phyloP scores from a whole-genome alignment of 1,284 basidiomycete species.

The Fomitopsis pinicola region DNA sequence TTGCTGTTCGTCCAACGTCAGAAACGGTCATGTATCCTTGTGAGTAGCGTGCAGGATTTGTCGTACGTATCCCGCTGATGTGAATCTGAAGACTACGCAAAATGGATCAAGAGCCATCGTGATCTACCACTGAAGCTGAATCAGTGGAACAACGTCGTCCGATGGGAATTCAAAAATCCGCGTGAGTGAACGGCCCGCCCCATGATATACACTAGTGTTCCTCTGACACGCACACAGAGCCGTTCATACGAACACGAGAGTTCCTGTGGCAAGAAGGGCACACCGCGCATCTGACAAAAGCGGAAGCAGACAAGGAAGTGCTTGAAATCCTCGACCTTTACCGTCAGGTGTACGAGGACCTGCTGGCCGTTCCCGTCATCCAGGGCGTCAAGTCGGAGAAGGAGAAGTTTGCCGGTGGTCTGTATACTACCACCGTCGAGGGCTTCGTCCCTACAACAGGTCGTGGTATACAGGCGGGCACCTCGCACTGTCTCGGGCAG shows the following conservation, averaged over 20 bases:
- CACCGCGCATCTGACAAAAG: slow-evolving; percentile 88
- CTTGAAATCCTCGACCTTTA: slow-evolving; percentile 95
- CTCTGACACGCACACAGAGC: slow-evolving; percentile 47
- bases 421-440: slow-evolving; percentile 98
- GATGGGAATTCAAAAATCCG: slow-evolving; percentile 99
- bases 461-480: slow-evolving; percentile 97
- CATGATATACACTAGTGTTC: neutral
- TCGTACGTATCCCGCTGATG: neutral
- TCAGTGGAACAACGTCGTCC: slow-evolving; percentile 99
- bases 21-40: slow-evolving; percentile 99
- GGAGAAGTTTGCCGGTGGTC: slow-evolving; percentile 97
- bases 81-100: slow-evolving; percentile 68
- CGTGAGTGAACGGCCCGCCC: slow-evolving; percentile 39
- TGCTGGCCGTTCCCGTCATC: slow-evolving; percentile 96
- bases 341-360: slow-evolving; percentile 93
- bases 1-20: slow-evolving; percentile 97
- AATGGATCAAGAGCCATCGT: slow-evolving; percentile 98
- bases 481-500: slow-evolving; percentile 96
- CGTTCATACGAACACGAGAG: slow-evolving; percentile 98
- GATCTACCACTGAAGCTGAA: slow-evolving; percentile 97
- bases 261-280: slow-evolving; percentile 99
- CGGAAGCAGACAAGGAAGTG: slow-evolving; percentile 91
- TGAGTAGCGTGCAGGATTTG: slow-evolving; percentile 32
- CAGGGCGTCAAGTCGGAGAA: slow-evolving; percentile 98
- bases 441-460: slow-evolving; percentile 98